These are phyloP conservation scores for Ceratocystis smalleyi DNA, from an alignment of 2,329 filamentous ascomycete genomes.

Conservation along the genomic window DNA sequence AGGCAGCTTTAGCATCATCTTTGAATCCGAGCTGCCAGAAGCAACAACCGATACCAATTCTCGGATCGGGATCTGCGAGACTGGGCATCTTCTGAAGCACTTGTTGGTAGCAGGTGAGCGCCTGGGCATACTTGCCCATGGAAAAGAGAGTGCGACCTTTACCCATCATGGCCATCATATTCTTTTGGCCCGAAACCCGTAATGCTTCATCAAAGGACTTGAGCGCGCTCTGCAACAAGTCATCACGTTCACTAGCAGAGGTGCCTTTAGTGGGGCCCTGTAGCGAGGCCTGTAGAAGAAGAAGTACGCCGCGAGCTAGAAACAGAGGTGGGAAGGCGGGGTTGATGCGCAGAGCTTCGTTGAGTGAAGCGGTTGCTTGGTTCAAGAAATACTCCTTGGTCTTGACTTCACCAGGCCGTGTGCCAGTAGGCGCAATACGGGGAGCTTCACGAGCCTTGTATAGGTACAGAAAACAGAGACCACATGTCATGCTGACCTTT, in stretches of 20 bases:
- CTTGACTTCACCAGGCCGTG: constrained; percentile 51
- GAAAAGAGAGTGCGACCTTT: constrained; percentile 78
- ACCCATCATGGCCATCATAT: constrained; percentile 83
- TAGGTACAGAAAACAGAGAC: constrained; percentile 80
- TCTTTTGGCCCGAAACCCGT: constrained; percentile 66
- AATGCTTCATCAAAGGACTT: constrained; percentile 94
- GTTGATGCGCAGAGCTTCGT: constrained; percentile 89
- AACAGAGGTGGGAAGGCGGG: constrained; percentile 84
- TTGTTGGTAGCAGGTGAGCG: constrained; percentile 72
- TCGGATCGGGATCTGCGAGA: constrained; percentile 80
- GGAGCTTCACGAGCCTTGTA: constrained; percentile 74
- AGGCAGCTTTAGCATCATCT: constrained; percentile 77
- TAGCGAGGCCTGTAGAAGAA: constrained; percentile 73
- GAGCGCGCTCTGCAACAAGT: constrained; percentile 67
- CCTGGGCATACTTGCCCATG: constrained; percentile 69
- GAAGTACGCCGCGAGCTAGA: constrained; percentile 76
- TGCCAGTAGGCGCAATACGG: constrained; percentile 45
- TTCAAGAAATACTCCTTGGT: constrained; percentile 91
- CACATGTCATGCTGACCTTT: constrained; percentile 68
- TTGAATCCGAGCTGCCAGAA: constrained; percentile 94
- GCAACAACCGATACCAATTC: constrained; percentile 91
- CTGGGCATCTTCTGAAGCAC: constrained; percentile 74
- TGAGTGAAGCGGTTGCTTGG: constrained; percentile 75
- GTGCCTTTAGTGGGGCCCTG: constrained; percentile 46
- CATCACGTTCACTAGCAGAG: constrained; percentile 44